These are phyloP conservation scores for Salmacisia buchloeana DNA, from an alignment of 1,284 basidiomycete species.

Conservation along the genomic window DNA sequence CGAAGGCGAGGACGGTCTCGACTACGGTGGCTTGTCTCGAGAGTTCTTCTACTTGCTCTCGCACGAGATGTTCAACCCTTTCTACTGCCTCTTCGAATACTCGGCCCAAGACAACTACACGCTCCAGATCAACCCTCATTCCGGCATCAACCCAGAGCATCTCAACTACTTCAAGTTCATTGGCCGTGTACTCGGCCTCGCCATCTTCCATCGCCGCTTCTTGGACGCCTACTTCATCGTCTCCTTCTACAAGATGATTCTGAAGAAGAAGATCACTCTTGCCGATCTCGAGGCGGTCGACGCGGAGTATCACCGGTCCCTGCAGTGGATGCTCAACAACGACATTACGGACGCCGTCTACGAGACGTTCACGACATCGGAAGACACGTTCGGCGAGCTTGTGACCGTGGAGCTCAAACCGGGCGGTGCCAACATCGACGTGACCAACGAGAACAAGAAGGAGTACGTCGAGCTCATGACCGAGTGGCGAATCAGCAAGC, in stretches of 20 bases:
- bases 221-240: slow-evolving; percentile 98
- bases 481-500: slow-evolving; percentile 82
- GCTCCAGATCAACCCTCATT: slow-evolving; percentile 94
- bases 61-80: slow-evolving; percentile 69
- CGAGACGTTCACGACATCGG: slow-evolving; percentile 58
- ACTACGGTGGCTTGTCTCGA: slow-evolving; percentile 95
- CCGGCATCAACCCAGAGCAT: slow-evolving; percentile 96
- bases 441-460: slow-evolving; percentile 97
- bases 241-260: slow-evolving; percentile 95
- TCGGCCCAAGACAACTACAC: slow-evolving; percentile 99
- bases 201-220: slow-evolving; percentile 97
- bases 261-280: slow-evolving; percentile 50
- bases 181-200: slow-evolving; percentile 84
- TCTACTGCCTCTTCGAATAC: slow-evolving; percentile 98
- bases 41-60: slow-evolving; percentile 99
- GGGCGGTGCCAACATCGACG: slow-evolving; percentile 73
- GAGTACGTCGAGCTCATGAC: slow-evolving; percentile 94
- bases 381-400: slow-evolving; percentile 95
- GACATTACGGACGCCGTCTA: slow-evolving; percentile 48
- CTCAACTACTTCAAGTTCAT: slow-evolving; percentile 99
- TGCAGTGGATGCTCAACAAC: slow-evolving; percentile 77
- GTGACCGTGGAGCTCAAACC: slow-evolving; percentile 88
- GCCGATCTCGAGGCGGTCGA: slow-evolving; percentile 48
- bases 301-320: slow-evolving; percentile 68
- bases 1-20: slow-evolving; percentile 94